Conservation (phyloP, 2,329 filamentous ascomycete species). For the Phyllosticta citriasiana region DNA sequence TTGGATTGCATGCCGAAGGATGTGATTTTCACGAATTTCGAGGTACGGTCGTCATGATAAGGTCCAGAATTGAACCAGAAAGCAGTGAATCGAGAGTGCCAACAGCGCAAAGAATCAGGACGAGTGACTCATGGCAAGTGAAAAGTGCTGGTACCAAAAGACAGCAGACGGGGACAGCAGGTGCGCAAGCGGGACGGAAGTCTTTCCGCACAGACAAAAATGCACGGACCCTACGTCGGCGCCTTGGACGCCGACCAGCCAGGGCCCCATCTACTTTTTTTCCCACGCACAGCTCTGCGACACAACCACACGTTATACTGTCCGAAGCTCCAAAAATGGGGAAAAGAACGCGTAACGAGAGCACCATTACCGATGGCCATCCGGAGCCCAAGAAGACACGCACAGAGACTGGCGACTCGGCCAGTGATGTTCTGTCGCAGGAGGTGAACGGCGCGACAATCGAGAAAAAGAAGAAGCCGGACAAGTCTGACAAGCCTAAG, state of each 20-base stretch:
- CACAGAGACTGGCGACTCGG: conserved; percentile 24
- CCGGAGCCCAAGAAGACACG: conserved; percentile 27
- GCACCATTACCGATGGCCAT: conserved; percentile 20
- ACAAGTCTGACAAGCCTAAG: conserved; percentile 16
- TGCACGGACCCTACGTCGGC: not conserved
- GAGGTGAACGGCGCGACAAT: conserved; percentile 25
- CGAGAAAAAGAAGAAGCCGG: conserved; percentile 29
- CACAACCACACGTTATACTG: not conserved
- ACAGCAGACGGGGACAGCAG: not conserved
- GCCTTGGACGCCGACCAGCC: not conserved
- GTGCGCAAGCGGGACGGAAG: not conserved
- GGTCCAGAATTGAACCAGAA: too few relatives aligned
- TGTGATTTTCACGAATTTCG: too few relatives aligned
- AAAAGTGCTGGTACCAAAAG: not conserved
- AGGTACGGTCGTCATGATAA: too few relatives aligned
- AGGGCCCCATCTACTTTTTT: not conserved
- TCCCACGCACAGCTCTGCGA: not conserved
- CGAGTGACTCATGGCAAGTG: not conserved
- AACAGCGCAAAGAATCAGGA: too few relatives aligned
- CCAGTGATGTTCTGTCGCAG: too few relatives aligned
- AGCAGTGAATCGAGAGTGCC: too few relatives aligned
- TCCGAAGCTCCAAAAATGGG: conserved; percentile 19
- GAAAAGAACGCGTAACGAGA: conserved; percentile 26
- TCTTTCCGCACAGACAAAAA: not conserved
- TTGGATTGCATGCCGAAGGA: too few relatives aligned